These are phyloP conservation scores for Gracilaria domingensis DNA, from an alignment of 23 red algal genomes.

Conservation along the genomic window DNA sequence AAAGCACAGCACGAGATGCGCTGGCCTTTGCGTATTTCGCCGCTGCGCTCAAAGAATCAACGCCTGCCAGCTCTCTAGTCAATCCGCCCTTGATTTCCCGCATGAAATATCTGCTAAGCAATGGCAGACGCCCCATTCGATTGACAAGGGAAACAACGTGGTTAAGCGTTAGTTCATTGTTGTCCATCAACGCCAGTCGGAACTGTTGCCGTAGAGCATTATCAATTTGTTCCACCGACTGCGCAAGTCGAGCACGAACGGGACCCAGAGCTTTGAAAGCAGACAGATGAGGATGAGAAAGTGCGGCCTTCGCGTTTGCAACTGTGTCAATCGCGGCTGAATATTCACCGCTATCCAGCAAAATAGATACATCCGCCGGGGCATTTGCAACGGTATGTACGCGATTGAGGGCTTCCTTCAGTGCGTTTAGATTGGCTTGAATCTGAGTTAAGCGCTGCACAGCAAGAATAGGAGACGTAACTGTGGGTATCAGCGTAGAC, in stretches of 20 bases:
- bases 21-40: slow-evolving; percentile 29
- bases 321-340: slow-evolving; percentile 57
- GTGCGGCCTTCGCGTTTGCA: slow-evolving; percentile 16
- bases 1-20: slow-evolving; percentile 33
- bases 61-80: slow-evolving; percentile 27
- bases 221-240: slow-evolving; percentile 61
- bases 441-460: slow-evolving; percentile 37
- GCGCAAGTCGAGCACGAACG: slow-evolving; percentile 34
- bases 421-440: slow-evolving; percentile 36
- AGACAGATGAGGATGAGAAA: slow-evolving; percentile 24
- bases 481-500: slow-evolving; percentile 14
- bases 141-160: slow-evolving; percentile 54
- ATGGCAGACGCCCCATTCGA: slow-evolving; percentile 43
- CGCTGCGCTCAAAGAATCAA: slow-evolving; percentile 27
- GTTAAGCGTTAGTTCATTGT: slow-evolving; percentile 36
- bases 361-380: slow-evolving; percentile 26
- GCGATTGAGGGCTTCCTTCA: slow-evolving; percentile 37
- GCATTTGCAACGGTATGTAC: slow-evolving; percentile 41
- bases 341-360: slow-evolving; percentile 43
- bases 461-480: slow-evolving; percentile 31
- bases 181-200: slow-evolving; percentile 29
- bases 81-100: slow-evolving; percentile 49
- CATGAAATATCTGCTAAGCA: slow-evolving; percentile 62
- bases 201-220: slow-evolving; percentile 49
- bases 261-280: slow-evolving; percentile 24